Evolutionary conservation across 2,329 filamentous ascomycete species (phyloP), one percentile per base, ranked within the genome.

Genomic region (Xylaria polymorpha): DNA sequence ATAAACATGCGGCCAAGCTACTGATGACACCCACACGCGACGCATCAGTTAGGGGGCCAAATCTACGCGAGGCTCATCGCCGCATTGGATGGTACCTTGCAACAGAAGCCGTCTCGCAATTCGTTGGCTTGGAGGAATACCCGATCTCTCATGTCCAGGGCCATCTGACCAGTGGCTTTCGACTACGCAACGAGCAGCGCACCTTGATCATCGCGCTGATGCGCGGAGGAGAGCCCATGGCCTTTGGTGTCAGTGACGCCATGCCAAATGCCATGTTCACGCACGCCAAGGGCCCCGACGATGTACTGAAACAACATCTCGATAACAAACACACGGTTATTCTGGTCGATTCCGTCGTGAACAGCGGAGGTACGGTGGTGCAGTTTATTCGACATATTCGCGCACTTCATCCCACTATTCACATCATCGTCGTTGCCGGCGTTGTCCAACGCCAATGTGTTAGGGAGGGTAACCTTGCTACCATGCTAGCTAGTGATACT

Each of bases 181-280:
- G 79, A 8, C 79, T 91, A 1, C 66, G 51, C 0, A 32, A 84
- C 62, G 87, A 91, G 73, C 8, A 78, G 1, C 62, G 79, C 9
- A 90, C 86, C 0, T 66, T 81, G 0, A 89, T 91, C 56, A 78
- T 90, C 0, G 81, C 88, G 0, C 70, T 91, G n/a, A 91, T 91
- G 88, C 85, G 87, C 9, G 87, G 85, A 1, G 88, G 88, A 9
- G 87, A 90, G 70, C 82, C 88, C 0, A 88, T 91, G 85, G 89
- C 89, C 0, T 76, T 84, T 1, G 88, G 88, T 0, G 80, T 91
- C 55, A 86, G 77, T 71, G 81, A 87, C 0, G 85, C 80, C 0
- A 84, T 91, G 5, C 85, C 85, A 0, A 67, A 66, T 89, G 74
- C 76, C 55, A 66, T 55, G 39, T 73, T 75, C 35, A 7, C 72